Percentiles rank a stretch among this genome's conserved stretches.
Evolutionary conservation across 2,329 filamentous ascomycete species (phyloP).

Genomic region (Aspergillus candidus): DNA sequence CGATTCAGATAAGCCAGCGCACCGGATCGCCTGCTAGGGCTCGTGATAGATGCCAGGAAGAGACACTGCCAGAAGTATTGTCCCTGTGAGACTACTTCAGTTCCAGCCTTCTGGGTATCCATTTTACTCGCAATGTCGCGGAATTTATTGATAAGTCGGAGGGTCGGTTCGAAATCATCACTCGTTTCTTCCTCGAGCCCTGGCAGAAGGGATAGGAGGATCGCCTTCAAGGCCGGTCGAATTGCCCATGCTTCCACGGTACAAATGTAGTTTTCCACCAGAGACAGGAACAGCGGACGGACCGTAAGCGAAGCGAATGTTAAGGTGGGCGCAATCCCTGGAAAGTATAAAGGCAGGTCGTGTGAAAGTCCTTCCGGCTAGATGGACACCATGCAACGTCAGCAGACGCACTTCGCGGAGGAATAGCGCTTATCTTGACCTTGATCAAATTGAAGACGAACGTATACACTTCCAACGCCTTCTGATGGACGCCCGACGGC

Average conservation of each 20-base stretch:
- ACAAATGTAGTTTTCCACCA: constrained; percentile 76
- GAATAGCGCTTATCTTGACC: constrained; percentile 30
- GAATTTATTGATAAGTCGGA: constrained; percentile 71
- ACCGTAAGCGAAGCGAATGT: constrained; percentile 94
- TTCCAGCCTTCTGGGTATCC: constrained; percentile 46
- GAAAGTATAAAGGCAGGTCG: constrained; percentile 82
- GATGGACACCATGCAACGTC: not conserved
- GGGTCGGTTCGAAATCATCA: constrained; percentile 88
- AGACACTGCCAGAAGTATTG: constrained; percentile 98
- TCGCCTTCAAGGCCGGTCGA: constrained; percentile 80
- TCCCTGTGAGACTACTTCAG: constrained; percentile 56
- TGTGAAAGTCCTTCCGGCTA: constrained; percentile 66
- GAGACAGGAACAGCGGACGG: constrained; percentile 73
- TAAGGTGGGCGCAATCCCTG: constrained; percentile 79
- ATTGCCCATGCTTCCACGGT: constrained; percentile 64
- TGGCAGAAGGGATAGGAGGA: constrained; percentile 82
- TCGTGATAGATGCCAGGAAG: constrained; percentile 88
- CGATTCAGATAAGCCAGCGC: constrained; percentile 80
- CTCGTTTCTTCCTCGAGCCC: constrained; percentile 94
- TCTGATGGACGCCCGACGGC: constrained; percentile 95
- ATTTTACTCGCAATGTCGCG: constrained; percentile 54
- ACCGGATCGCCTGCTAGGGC: constrained; percentile 74
- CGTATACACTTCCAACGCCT: constrained; percentile 86
- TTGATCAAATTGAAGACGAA: constrained; percentile 85
- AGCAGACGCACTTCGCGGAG: constrained; percentile 6